Percentiles rank a stretch among this genome's conserved stretches.
phyloP scores from a whole-genome alignment of 2,329 filamentous ascomycete species.

The Colletotrichum lini region DNA sequence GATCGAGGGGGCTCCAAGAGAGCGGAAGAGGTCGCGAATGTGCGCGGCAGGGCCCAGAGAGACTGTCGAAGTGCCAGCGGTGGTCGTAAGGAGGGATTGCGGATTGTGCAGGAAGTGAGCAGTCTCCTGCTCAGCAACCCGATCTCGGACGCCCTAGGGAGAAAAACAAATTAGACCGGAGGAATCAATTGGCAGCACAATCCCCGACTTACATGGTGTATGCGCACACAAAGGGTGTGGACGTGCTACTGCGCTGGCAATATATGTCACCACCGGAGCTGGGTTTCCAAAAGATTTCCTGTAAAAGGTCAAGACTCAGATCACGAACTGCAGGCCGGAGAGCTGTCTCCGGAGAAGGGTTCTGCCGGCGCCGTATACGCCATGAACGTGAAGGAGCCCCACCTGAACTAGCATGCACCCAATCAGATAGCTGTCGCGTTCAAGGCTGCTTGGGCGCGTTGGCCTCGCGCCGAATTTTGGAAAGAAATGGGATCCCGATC shows the following conservation, averaged over 20 bases:
- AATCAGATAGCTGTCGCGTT: constrained; percentile 42
- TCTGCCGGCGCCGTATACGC: constrained; percentile 9
- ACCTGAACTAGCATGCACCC: background rate
- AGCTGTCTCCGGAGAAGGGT: constrained; percentile 35
- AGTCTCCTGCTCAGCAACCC: constrained; percentile 36
- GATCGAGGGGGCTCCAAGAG: background rate
- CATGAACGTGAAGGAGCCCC: background rate
- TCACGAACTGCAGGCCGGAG: constrained; percentile 4
- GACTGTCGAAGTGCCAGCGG: constrained; percentile 28
- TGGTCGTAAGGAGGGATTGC: background rate
- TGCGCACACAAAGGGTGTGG: background rate
- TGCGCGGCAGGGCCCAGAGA: constrained; percentile 20
- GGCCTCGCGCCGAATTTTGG: constrained; percentile 42
- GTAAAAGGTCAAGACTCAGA: background rate
- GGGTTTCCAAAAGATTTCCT: constrained; percentile 15
- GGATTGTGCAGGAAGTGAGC: constrained; percentile 36
- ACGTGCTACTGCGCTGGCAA: background rate
- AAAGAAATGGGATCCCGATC: constrained; percentile 19
- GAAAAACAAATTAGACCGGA: background rate
- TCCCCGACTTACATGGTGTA: constrained; percentile 26
- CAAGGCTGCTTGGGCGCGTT: constrained; percentile 30
- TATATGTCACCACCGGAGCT: constrained; percentile 9
- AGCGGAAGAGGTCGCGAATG: constrained; percentile 24
- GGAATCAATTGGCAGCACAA: background rate
- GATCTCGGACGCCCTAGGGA: constrained; percentile 40